Base-by-base conservation (phyloP, 2,329 filamentous ascomycete species). In the Cercospora sp. region DNA sequence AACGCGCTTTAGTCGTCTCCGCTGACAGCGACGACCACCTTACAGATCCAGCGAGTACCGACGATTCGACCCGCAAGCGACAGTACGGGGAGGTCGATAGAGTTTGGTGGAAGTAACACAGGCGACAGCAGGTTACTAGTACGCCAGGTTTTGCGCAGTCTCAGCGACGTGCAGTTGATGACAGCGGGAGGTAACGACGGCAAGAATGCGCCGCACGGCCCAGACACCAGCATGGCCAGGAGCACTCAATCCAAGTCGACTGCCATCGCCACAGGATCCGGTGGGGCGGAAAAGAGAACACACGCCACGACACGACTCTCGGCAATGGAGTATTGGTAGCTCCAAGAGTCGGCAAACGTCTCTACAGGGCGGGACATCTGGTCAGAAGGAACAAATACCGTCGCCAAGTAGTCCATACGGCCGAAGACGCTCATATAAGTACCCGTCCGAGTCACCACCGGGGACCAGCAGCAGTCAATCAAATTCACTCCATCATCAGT, bases 191-290 rank as follows among this genome's bases (percentile, higher is more conserved):
- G 16, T 30, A 12, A 55, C 10, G 12, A 26, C 23, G 5, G 7
- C 10, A 23, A 36, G 3, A 16, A 62, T 62, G 60, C 60, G 39
- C 8, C 60, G 20, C 23, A 20, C 60, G 9, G 60, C 60, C 13
- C 60, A 62, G 23, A 62, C 12, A 10, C 60, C 60, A 62, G 60
- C 36, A 23, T 62, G 60, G 60, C 60, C 60, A 16, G 60, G 23
- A 31, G 16, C 26, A 1, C 36, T 48, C 60, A 62, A 16, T 48
- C 60, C 60, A n/a, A 62, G 20, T 18, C 60, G 42, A 13, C 23
- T 62, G 23, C 60, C 60, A 28, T 62, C 60, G 0, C 60, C 60
- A 6, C 60, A 62, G 23, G 42, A 45, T 48, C 60, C 60, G 6
- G 60, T 48, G 6, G 39, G 60, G 12, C 36, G 60, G 9, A 62